phyloP scores from a whole-genome alignment of 1,139 yeast species.

The Saccharomyces hybrid region DNA sequence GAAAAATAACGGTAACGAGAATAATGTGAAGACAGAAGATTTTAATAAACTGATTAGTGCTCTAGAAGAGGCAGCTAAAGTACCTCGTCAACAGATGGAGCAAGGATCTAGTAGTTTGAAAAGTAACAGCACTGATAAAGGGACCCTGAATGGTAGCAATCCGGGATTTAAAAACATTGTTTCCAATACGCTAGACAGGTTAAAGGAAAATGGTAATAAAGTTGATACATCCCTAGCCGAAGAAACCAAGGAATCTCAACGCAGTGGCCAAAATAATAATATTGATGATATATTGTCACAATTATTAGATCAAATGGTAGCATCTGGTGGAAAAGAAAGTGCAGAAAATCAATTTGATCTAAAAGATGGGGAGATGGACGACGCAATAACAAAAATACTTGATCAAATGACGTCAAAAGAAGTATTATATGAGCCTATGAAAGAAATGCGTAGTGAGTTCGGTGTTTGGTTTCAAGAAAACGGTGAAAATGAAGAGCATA shows the following conservation, averaged over 20 bases:
- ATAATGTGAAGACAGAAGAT: conserved; percentile 42
- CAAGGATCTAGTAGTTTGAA: conserved; percentile 43
- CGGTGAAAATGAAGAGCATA: conserved; percentile 37
- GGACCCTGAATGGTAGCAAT: conserved; percentile 19
- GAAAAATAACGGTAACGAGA: conserved; percentile 17
- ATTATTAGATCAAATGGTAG: conserved; percentile 37
- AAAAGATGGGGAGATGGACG: conserved; percentile 47
- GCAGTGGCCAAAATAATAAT: conserved; percentile 23
- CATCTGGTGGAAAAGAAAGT: conserved; percentile 31
- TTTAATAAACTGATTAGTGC: conserved; percentile 47
- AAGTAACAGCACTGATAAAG: conserved; percentile 34
- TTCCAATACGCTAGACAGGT: conserved; percentile 71
- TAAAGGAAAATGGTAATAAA: conserved; percentile 60
- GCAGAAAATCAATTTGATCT: conserved; percentile 41
- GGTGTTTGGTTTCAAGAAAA: conserved; percentile 37
- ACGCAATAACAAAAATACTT: conserved; percentile 68
- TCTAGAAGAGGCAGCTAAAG: conserved; percentile 49
- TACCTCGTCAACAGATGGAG: conserved; percentile 45
- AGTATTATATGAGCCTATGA: conserved; percentile 81
- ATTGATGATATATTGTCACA: conserved; percentile 55
- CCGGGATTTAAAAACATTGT: conserved; percentile 67
- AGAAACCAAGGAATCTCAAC: conserved; percentile 31
- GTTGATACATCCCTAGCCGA: conserved; percentile 55
- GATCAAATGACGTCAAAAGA: conserved; percentile 81
- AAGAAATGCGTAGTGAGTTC: conserved; percentile 65